Percentiles rank a stretch among this genome's conserved stretches.
phyloP scores from a whole-genome alignment of 2,329 filamentous ascomycete species.

The Cladophialophora immunda region DNA sequence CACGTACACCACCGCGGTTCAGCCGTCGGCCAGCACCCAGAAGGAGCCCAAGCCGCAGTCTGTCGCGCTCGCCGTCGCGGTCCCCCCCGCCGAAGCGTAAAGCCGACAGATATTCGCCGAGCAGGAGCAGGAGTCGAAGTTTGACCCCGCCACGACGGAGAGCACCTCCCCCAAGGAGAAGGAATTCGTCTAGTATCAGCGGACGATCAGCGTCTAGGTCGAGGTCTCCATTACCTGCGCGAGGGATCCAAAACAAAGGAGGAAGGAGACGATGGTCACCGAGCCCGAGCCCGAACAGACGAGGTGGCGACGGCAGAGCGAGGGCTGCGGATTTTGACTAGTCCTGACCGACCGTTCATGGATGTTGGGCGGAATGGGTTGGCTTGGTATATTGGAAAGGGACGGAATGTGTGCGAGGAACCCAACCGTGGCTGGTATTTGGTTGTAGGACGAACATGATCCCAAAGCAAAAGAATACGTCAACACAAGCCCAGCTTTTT shows the following conservation, averaged over 20 bases:
- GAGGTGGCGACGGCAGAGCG: constrained; percentile 22
- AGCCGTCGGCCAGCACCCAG: constrained; percentile 1
- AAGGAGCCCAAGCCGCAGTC: constrained; percentile 2
- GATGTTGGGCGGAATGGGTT: background rate
- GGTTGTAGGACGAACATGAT: background rate
- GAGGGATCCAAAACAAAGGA: background rate
- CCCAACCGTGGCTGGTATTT: background rate
- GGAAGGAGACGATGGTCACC: constrained; percentile 23
- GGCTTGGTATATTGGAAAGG: background rate
- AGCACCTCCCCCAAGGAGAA: constrained; percentile 23
- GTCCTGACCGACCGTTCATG: background rate
- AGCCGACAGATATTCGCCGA: constrained; percentile 16
- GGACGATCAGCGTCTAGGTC: constrained; percentile 23
- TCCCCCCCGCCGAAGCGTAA: constrained; percentile 18
- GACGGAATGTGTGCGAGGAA: background rate
- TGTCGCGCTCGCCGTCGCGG: constrained; percentile 10
- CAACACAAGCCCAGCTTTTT: background rate
- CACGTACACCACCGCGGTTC: constrained; percentile 23
- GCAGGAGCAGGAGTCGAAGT: constrained; percentile 26
- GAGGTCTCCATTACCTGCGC: constrained; percentile 13
- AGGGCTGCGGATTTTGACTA: constrained; percentile 33
- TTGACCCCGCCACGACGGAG: constrained; percentile 21
- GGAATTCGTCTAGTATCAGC: constrained; percentile 29
- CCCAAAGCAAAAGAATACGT: background rate
- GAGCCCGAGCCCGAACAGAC: constrained; percentile 29